Percentiles rank a stretch among this genome's conserved stretches.
These are phyloP conservation scores for Tubosaeta sp. DNA, from an alignment of 768 basidiomycete genomes.

Conservation along the genomic window DNA sequence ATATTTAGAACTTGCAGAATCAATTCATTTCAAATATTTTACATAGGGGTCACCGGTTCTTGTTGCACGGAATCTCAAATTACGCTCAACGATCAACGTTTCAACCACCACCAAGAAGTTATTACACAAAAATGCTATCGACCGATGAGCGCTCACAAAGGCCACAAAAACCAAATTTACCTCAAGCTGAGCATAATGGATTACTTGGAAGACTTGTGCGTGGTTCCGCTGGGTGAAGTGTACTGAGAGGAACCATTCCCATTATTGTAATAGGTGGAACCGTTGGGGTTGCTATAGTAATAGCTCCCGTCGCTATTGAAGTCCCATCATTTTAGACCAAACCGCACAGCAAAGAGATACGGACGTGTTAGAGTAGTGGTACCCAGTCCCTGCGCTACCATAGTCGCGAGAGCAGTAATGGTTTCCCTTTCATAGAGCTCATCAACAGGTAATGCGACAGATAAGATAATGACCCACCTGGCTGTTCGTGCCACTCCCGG, in stretches of 20 bases:
- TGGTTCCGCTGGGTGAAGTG: conserved; percentile 41
- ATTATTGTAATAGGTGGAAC: conserved; percentile 56
- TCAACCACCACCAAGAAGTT: no score
- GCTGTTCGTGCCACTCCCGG: no score
- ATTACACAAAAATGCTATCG: no score
- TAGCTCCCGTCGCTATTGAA: conserved; percentile 48
- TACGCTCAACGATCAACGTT: no score
- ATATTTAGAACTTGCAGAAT: no score
- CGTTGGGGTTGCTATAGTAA: conserved; percentile 59
- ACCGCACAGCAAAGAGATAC: conserved; percentile 8
- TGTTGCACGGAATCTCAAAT: no score
- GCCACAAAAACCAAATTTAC: neutral
- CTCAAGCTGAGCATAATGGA: neutral
- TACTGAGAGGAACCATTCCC: conserved; percentile 47
- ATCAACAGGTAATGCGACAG: neutral
- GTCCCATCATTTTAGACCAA: neutral
- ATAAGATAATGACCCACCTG: neutral
- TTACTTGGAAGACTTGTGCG: conserved; percentile 31
- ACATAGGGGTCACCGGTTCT: no score
- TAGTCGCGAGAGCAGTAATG: conserved; percentile 55
- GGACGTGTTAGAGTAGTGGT: conserved; percentile 61
- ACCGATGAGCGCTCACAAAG: neutral
- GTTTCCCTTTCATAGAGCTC: conserved; percentile 45
- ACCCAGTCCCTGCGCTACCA: conserved; percentile 39
- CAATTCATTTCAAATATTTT: no score